A percentile compares a stretch with the other conserved stretches of the same genome.
Conservation (phyloP, 495 filamentous ascomycete species). For the Penicillium verhagenii region DNA sequence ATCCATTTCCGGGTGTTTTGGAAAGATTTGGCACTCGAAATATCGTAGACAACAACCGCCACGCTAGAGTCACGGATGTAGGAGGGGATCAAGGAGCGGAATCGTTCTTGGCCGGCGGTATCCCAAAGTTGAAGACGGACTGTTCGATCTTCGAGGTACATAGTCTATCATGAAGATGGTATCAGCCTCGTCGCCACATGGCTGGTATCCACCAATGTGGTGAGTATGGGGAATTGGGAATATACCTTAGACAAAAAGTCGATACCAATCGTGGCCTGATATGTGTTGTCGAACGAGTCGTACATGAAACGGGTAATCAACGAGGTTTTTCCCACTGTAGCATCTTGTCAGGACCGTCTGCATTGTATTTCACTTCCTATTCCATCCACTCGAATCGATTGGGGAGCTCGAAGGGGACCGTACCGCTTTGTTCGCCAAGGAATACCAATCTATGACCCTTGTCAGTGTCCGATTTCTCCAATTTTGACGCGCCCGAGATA, state of each 20-base stretch:
- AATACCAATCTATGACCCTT: conserved; percentile 74
- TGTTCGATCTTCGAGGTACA: conserved; percentile 98
- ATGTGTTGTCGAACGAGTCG: conserved; percentile 99
- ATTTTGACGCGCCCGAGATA: background rate
- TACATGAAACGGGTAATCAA: conserved; percentile 99
- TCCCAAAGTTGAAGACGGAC: conserved; percentile 98
- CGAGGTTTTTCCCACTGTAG: conserved; percentile 91
- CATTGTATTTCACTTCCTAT: background rate
- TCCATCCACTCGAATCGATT: background rate
- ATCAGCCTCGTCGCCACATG: background rate
- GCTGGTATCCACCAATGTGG: background rate
- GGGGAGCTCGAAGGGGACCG: conserved; percentile 4
- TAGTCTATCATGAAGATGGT: conserved; percentile 64
- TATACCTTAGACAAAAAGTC: conserved; percentile 96
- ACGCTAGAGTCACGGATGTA: conserved; percentile 98
- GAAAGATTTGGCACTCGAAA: conserved; percentile 95
- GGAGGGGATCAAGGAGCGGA: conserved; percentile 92
- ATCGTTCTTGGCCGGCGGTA: conserved; percentile 95
- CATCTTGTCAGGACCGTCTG: conserved; percentile 13
- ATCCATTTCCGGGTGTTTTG: conserved; percentile 99
- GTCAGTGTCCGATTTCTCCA: conserved; percentile 13
- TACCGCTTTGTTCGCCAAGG: conserved; percentile 97
- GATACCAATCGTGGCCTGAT: conserved; percentile 98
- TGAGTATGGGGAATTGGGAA: no score
- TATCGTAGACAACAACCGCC: conserved; percentile 97